These are phyloP conservation scores for Fusarium ramigenum DNA, from an alignment of 2,329 filamentous ascomycete genomes.

Conservation along the genomic window DNA sequence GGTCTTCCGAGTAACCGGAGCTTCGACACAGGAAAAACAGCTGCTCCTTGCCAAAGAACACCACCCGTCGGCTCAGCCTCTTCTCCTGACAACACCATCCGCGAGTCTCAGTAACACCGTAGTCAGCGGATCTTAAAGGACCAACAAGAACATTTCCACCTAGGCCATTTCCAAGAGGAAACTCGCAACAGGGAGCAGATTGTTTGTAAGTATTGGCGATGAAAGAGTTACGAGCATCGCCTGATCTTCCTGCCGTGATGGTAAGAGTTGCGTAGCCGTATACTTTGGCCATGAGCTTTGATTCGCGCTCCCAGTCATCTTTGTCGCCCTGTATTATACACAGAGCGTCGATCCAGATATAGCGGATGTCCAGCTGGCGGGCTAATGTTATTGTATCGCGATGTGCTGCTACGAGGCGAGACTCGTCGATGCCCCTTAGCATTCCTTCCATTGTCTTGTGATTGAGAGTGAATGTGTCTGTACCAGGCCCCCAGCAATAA, in stretches of 20 bases:
- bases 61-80: not conserved
- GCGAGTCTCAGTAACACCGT: not conserved
- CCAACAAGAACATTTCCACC: not conserved
- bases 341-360: conserved; percentile 2
- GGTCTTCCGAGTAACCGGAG: not conserved
- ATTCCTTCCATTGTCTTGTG: not conserved
- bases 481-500: conserved; percentile 15
- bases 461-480: conserved; percentile 9
- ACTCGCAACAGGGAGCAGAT: not conserved
- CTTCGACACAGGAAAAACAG: not conserved
- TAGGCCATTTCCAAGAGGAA: not conserved
- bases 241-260: conserved; percentile 2
- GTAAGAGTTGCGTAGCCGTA: conserved; percentile 6
- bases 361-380: not conserved
- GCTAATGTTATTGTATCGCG: not conserved
- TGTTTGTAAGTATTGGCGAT: not conserved
- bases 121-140: not conserved
- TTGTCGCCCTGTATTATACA: not conserved
- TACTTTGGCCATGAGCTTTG: not conserved
- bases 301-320: not conserved
- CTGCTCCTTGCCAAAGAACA: conserved; percentile 12
- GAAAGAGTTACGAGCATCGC: conserved; percentile 14
- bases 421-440: not conserved
- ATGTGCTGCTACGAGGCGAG: not conserved
- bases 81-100: conserved; percentile 26